phyloP scores from a whole-genome alignment of 176 grass and related monocot species.

The Secale cereale region DNA sequence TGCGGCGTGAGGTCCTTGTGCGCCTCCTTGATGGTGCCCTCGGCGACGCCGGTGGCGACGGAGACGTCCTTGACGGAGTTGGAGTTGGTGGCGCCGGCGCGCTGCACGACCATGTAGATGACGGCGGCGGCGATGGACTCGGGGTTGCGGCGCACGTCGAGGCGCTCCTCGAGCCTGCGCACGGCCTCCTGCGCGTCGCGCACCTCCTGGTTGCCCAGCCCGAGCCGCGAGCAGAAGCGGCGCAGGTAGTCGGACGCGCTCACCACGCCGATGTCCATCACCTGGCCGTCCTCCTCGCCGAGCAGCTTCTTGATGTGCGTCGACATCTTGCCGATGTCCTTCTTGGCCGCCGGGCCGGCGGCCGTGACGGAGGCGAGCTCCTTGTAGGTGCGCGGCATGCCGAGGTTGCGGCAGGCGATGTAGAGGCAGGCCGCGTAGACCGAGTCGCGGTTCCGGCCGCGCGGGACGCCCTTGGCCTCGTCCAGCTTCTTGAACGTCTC shows the following conservation, averaged over 20 bases:
- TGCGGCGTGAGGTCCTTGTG: constrained; percentile 41
- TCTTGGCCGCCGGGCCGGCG: constrained; percentile 12
- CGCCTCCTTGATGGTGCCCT: constrained; percentile 46
- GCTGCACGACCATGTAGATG: constrained; percentile 48
- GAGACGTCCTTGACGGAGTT: constrained; percentile 36
- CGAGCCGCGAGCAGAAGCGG: constrained; percentile 44
- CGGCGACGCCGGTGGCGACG: constrained; percentile 41
- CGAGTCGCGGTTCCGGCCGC: constrained; percentile 15
- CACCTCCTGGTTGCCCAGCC: constrained; percentile 40
- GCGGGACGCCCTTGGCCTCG: constrained; percentile 13
- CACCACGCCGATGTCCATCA: constrained; percentile 37
- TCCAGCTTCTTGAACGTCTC: constrained; percentile 41
- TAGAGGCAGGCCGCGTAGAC: constrained; percentile 54
- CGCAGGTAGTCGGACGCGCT: constrained; percentile 35
- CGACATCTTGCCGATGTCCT: constrained; percentile 42
- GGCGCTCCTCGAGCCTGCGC: constrained; percentile 9
- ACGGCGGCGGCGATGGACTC: constrained; percentile 45
- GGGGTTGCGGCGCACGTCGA: constrained; percentile 52
- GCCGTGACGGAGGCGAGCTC: constrained; percentile 39
- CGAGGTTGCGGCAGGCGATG: constrained; percentile 53
- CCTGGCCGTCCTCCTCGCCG: constrained; percentile 23
- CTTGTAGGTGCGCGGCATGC: constrained; percentile 50
- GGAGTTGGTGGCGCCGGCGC: constrained; percentile 8
- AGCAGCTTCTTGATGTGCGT: constrained; percentile 36
- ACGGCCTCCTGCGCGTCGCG: constrained; percentile 34